These are phyloP conservation scores for Caloboletus inedulis DNA, from an alignment of 1,284 basidiomycete species.

Conservation along the genomic window DNA sequence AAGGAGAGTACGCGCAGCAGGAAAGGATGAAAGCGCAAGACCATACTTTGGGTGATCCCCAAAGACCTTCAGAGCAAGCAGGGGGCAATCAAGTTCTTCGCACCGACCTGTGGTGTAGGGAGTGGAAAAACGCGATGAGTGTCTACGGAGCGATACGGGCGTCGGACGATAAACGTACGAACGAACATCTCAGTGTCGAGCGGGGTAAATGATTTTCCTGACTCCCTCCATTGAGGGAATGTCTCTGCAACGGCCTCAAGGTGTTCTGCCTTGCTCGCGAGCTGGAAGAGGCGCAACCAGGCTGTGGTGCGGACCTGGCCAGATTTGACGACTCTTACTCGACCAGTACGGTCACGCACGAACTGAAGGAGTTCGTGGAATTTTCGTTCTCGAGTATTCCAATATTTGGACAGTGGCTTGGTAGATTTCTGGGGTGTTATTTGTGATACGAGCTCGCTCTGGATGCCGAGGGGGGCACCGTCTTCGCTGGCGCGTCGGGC, in stretches of 20 bases:
- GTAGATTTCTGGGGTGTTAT: background rate
- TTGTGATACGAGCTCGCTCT: conserved; percentile 5
- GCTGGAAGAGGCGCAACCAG: conserved; percentile 49
- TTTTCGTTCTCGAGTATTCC: conserved; percentile 19
- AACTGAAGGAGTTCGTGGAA: conserved; percentile 28
- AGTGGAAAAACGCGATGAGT: background rate
- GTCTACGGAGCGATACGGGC: background rate
- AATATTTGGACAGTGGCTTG: background rate
- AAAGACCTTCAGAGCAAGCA: conserved; percentile 58
- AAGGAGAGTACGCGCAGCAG: conserved; percentile 51
- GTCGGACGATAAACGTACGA: conserved; percentile 39
- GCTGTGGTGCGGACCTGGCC: conserved; percentile 31
- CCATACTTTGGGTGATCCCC: conserved; percentile 59
- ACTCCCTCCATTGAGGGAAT: conserved; percentile 48
- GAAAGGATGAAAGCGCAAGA: conserved; percentile 46
- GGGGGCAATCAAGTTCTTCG: conserved; percentile 50
- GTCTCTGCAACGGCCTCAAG: conserved; percentile 42
- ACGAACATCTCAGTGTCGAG: conserved; percentile 44
- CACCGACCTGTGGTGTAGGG: conserved; percentile 50
- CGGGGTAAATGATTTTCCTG: conserved; percentile 38
- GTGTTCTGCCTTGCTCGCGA: conserved; percentile 47
- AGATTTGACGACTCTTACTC: conserved; percentile 27
- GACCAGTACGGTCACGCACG: conserved; percentile 30
- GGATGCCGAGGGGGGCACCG: conserved; percentile 10
- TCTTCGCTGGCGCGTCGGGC: conserved; percentile 11